Base-by-base conservation (phyloP, 345 rosid species). In the Salix arbutifolia region DNA sequence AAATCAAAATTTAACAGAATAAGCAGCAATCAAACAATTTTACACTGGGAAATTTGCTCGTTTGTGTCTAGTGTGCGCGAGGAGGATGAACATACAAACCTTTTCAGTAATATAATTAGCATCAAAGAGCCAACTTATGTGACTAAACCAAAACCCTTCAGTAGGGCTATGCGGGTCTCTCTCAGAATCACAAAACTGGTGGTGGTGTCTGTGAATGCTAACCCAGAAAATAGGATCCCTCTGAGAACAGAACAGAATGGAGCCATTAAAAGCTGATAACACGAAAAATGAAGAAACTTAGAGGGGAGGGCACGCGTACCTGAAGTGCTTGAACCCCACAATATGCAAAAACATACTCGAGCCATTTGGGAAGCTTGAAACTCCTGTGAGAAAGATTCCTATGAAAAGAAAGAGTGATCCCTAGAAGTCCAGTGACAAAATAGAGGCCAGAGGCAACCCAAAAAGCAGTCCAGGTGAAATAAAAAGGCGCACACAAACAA, bases 141-240 rank as follows among this genome's bases (percentile, higher is more conserved):
- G 98, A 78, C 97, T 92, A 44, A 89, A 90, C 99, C 97, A 92
- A 82, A 95, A 95, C 53, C 99, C 99, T 72, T 89, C 94, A 83
- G 80, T 81, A 64, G 98, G 98, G 78, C 97, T 92, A 81, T 92
- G 98, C 33, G 97, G 98, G 67, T 94, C 98, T 82, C 88, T 89
- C 18, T 92, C 95, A 19, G 97, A 91, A 87, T 78, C 97, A 80
- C 92, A 87, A 65, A 84, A 90, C 82, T 90, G 90, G 81, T 94
- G 99, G 74, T 94, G 97, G 73, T 90, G 89, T 84, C 99, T 91
- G 77, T 94, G 98, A 21, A 94, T 90, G 88, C 98, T 92, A 66
- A 91, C 97, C 97, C 98, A 94, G 80, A 87, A 92, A 78, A 91
- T 94, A 50, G 98, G 98, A 46, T 86, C 78, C 70, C 90, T 89